Percentiles rank a stretch among this genome's conserved stretches.
phyloP scores from a whole-genome alignment of 192 early-diverging fungal species.

The Gaertneriomyces sp. region DNA sequence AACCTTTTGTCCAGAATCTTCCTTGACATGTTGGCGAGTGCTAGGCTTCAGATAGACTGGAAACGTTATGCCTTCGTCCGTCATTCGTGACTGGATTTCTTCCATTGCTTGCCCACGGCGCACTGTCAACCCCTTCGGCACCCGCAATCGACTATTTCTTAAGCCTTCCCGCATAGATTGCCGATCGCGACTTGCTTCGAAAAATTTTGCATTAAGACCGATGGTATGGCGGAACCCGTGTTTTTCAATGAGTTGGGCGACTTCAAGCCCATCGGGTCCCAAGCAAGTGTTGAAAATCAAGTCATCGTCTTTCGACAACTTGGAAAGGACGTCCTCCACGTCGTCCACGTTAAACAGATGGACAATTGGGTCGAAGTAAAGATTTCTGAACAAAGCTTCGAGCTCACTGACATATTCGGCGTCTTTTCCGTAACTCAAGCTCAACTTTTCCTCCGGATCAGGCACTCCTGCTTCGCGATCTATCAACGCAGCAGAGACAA shows the following conservation, averaged over 20 bases:
- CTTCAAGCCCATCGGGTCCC: slow-evolving; percentile 32
- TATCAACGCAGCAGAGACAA: slow-evolving; percentile 26
- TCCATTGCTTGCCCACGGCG: background rate
- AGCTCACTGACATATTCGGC: slow-evolving; percentile 38
- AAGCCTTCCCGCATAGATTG: slow-evolving; percentile 16
- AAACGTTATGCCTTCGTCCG: slow-evolving; percentile 8
- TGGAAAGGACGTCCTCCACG: slow-evolving; percentile 19
- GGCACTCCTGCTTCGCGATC: slow-evolving; percentile 29
- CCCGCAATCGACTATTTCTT: slow-evolving; percentile 14
- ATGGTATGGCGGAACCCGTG: slow-evolving; percentile 25
- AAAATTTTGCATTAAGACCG: slow-evolving; percentile 31
- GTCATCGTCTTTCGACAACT: slow-evolving; percentile 28
- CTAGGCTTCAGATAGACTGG: slow-evolving; percentile 34
- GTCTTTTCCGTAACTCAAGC: slow-evolving; percentile 32
- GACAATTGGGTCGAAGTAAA: slow-evolving; percentile 37
- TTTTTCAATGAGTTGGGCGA: slow-evolving; percentile 23
- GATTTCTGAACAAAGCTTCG: slow-evolving; percentile 32
- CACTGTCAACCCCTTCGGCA: slow-evolving; percentile 11
- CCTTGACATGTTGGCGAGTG: slow-evolving; percentile 2
- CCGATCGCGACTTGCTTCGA: slow-evolving; percentile 21
- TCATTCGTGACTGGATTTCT: background rate
- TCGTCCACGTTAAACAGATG: slow-evolving; percentile 40
- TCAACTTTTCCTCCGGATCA: slow-evolving; percentile 33
- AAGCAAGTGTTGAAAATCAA: slow-evolving; percentile 38
- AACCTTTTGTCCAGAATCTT: slow-evolving; percentile 22